phyloP scores from a whole-genome alignment of 2,329 filamentous ascomycete genomes.

The Exserohilum rostratum region DNA sequence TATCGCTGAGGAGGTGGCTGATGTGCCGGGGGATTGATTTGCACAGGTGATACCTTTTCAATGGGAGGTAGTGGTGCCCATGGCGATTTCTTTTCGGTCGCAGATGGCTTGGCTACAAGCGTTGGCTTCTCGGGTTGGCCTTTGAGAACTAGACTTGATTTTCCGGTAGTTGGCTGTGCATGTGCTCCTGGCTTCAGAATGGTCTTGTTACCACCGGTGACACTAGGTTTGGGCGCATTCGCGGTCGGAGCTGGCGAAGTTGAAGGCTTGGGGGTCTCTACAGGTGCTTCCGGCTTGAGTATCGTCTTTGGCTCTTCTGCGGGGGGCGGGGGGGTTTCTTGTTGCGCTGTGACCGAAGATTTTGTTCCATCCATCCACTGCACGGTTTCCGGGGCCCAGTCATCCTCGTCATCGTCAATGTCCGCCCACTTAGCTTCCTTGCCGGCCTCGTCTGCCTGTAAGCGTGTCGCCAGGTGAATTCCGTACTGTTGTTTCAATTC shows the following conservation, averaged over 20 bases:
- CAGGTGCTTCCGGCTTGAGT: slow-evolving; percentile 29
- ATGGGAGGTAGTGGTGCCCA: slow-evolving; percentile 89
- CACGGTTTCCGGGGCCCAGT: slow-evolving; percentile 84
- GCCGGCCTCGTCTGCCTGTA: slow-evolving; percentile 73
- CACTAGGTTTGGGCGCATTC: slow-evolving; percentile 44
- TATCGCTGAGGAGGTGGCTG: slow-evolving; percentile 56
- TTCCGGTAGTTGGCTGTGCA: slow-evolving; percentile 43
- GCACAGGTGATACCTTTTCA: slow-evolving; percentile 75
- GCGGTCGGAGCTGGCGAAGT: slow-evolving; percentile 24
- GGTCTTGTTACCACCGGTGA: slow-evolving; percentile 52
- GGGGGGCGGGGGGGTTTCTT: slow-evolving; percentile 48
- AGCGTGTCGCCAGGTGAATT: slow-evolving; percentile 80
- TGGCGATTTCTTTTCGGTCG: slow-evolving; percentile 80
- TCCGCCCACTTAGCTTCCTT: slow-evolving; percentile 88
- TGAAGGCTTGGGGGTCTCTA: slow-evolving; percentile 50
- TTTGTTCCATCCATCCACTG: slow-evolving; percentile 90
- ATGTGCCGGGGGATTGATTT: slow-evolving; percentile 61
- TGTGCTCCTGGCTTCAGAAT: slow-evolving; percentile 57
- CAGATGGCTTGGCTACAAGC: slow-evolving; percentile 73
- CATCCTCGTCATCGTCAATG: slow-evolving; percentile 86
- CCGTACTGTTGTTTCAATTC: slow-evolving; percentile 83
- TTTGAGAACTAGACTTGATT: slow-evolving; percentile 67
- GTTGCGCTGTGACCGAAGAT: slow-evolving; percentile 68
- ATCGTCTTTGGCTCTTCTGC: slow-evolving; percentile 35
- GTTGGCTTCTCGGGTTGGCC: slow-evolving; percentile 73